phyloP scores from a whole-genome alignment of 768 basidiomycete species.

The Scleroderma bovista region DNA sequence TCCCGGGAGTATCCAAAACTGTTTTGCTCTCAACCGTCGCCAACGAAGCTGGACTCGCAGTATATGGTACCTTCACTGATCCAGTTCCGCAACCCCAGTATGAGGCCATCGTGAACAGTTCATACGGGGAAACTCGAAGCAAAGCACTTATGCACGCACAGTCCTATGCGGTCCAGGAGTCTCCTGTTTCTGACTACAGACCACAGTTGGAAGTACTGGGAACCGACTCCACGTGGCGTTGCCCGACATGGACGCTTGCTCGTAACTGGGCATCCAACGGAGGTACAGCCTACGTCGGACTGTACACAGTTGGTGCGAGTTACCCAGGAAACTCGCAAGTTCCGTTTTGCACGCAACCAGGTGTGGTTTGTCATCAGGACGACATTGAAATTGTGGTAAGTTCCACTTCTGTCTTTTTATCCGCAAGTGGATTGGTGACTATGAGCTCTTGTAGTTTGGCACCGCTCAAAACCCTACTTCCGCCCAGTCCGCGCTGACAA shows the following conservation, averaged over 20 bases:
- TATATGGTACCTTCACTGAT: conserved; percentile 40
- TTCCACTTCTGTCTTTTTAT: conserved; percentile 8
- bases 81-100: conserved; percentile 39
- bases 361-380: conserved; percentile 72
- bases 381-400: conserved; percentile 75
- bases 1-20: conserved; percentile 58
- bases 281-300: conserved; percentile 61
- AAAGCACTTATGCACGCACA: conserved; percentile 37
- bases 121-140: conserved; percentile 46
- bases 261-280: conserved; percentile 61
- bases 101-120: conserved; percentile 30
- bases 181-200: conserved; percentile 31
- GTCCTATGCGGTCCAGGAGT: conserved; percentile 38
- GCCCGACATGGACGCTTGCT: conserved; percentile 66
- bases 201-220: conserved; percentile 51
- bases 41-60: conserved; percentile 67
- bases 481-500: conserved; percentile 52
- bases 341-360: conserved; percentile 50
- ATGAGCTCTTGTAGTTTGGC: conserved; percentile 34
- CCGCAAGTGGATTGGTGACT: conserved; percentile 1
- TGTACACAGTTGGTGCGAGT: conserved; percentile 61
- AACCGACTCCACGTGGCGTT: conserved; percentile 68
- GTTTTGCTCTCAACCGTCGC: conserved; percentile 65
- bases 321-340: conserved; percentile 60
- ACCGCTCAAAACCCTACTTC: conserved; percentile 50